Base-by-base conservation (phyloP, 176 grass and related monocot genomes). In the Thinopyrum elongatum region DNA sequence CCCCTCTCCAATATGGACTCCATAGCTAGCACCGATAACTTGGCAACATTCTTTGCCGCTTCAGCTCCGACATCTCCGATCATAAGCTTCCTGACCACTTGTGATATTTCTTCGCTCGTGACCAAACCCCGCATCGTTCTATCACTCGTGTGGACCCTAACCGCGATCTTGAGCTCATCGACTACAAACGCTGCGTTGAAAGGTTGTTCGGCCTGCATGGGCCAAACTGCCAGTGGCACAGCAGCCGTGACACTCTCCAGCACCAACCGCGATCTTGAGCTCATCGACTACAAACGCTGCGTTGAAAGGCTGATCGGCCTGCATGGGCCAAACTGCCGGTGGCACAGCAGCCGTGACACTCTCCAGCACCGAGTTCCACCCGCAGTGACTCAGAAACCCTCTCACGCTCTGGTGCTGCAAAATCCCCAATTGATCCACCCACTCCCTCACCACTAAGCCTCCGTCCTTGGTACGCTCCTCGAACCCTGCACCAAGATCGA, bases 321-420 rank as follows among this genome's bases (percentile, higher is more conserved):
- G 79, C 91, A 91, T 93, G 3, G 94, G 94, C 94, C 94, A 96
- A 4, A 86, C 82, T 0, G 88, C 84, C n/a, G 92, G 51, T 0
- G 91, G 89, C 31, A 96, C 87, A 0, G 89, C 85, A 0, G 70
- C 28, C 0, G 74, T 5, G 1, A 92, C 34, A 11, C 89, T 90
- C 76, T 96, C 91, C 13, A 91, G 71, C 28, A 96, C 87, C 8
- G 91, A 96, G 84, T 92, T 96, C 94, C 94, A 93, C 3, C 94
- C 94, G 30, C 87, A 91, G n/a, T 96, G 94, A 4, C 85, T 93
- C 21, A 93, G 65, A 33, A 93, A 91, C 25, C 84, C 94, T 55
- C 49, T 22, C 6, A 95, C 44, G 5, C 46, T 62, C 3, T 77
- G 4, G 33, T 95, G 94, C 2, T 15, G 71, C 4, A 96, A 47